Percentiles rank a stretch among this genome's conserved stretches.
Conservation (phyloP, 2,329 filamentous ascomycete species). For the Paecilomyces formosus region DNA sequence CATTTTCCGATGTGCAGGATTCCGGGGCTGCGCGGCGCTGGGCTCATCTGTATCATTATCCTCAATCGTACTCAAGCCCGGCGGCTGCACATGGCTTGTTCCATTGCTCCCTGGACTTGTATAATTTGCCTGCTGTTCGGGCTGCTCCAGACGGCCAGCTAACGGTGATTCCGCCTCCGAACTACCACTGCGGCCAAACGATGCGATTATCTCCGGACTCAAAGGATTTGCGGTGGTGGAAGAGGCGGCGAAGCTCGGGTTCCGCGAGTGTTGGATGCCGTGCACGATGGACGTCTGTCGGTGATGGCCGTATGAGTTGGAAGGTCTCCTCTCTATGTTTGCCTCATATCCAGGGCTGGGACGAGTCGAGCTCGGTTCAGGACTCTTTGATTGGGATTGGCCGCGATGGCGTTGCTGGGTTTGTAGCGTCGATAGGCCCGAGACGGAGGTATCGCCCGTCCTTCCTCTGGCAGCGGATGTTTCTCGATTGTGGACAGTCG, state of each 20-base stretch:
- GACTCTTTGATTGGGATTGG: conserved; percentile 37
- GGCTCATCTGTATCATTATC: conserved; percentile 27
- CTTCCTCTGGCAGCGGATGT: conserved; percentile 37
- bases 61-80: conserved; percentile 28
- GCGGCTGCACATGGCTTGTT: conserved; percentile 16
- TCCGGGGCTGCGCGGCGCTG: conserved; percentile 16
- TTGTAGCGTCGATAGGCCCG: conserved; percentile 28
- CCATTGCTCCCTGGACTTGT: conserved; percentile 35
- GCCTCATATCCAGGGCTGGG: conserved; percentile 29
- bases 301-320: conserved; percentile 71
- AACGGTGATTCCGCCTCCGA: conserved; percentile 40
- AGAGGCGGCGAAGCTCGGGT: conserved; percentile 65
- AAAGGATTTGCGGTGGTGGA: conserved; percentile 70
- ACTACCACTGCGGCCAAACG: conserved; percentile 51
- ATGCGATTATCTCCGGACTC: conserved; percentile 77
- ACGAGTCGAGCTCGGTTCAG: conserved; percentile 27
- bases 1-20: conserved; percentile 27
- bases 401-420: conserved; percentile 26
- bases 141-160: conserved; percentile 23
- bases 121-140: conserved; percentile 21
- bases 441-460: conserved; percentile 25
- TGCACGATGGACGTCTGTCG: conserved; percentile 96
- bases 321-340: conserved; percentile 33
- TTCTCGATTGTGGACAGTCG: conserved; percentile 36
- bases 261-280: conserved; percentile 82